These are phyloP conservation scores for Coccomyxa sp. DNA, from an alignment of 139 green algal genomes.

Conservation along the genomic window DNA sequence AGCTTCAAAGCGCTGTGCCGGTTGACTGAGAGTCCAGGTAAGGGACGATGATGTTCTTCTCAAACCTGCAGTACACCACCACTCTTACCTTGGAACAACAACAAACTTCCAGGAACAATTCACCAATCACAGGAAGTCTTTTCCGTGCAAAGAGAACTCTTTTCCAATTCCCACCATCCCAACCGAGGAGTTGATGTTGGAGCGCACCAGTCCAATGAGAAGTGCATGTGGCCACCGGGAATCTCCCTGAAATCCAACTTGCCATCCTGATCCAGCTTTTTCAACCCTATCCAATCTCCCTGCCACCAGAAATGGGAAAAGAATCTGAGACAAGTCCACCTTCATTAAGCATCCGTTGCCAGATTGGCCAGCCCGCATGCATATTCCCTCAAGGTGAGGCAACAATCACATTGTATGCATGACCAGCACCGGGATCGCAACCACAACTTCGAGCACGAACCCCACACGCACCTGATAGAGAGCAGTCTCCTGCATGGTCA, in stretches of 20 bases:
- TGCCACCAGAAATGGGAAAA: neutral
- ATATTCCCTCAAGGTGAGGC: neutral
- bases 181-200: neutral
- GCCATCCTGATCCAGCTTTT: slow-evolving; percentile 52
- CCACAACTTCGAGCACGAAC: neutral
- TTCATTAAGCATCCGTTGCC: neutral
- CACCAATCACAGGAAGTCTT: neutral
- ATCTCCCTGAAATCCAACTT: slow-evolving; percentile 41
- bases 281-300: slow-evolving; percentile 69
- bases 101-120: neutral
- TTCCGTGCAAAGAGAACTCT: neutral
- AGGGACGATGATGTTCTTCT: neutral
- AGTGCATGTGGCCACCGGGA: slow-evolving; percentile 75
- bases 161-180: neutral
- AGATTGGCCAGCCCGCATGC: neutral
- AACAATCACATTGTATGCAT: neutral
- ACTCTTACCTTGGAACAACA: neutral
- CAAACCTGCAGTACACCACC: slow-evolving; percentile 4
- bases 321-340: neutral
- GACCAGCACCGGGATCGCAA: neutral
- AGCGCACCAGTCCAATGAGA: slow-evolving; percentile 70
- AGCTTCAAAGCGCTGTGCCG: no score
- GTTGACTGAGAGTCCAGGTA: neutral
- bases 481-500: slow-evolving; percentile 39
- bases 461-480: slow-evolving; percentile 31